A percentile compares a stretch with the other conserved stretches of the same genome.
These are phyloP conservation scores for Sisymbrium altissimum DNA, from an alignment of 345 rosid genomes.

Conservation along the genomic window DNA sequence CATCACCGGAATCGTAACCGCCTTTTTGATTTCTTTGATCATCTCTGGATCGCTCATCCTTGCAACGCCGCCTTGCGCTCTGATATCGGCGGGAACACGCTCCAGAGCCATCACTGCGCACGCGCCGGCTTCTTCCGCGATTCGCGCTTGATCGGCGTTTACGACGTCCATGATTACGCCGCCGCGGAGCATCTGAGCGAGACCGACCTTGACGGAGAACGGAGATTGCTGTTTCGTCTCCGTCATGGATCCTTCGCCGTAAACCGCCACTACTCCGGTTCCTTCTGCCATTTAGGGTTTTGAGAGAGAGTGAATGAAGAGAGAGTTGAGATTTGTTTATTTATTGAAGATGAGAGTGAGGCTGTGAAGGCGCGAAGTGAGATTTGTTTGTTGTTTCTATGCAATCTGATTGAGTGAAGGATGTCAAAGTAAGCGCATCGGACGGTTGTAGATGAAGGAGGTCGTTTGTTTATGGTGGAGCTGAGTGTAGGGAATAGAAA, in stretches of 20 bases:
- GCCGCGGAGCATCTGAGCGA: slow-evolving; percentile 75
- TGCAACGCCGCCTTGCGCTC: slow-evolving; percentile 68
- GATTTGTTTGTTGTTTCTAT: background rate
- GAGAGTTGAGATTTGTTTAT: background rate
- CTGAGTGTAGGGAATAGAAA: background rate
- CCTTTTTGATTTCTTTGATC: slow-evolving; percentile 55
- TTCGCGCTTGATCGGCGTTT: slow-evolving; percentile 55
- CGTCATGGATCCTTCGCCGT: slow-evolving; percentile 56
- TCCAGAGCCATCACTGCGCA: slow-evolving; percentile 78
- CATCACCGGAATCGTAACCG: slow-evolving; percentile 70
- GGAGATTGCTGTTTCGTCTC: slow-evolving; percentile 58
- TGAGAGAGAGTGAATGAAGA: background rate
- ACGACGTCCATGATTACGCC: slow-evolving; percentile 77
- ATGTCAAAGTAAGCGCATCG: background rate
- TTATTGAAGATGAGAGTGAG: background rate
- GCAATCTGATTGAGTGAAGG: background rate
- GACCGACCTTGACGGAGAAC: slow-evolving; percentile 69
- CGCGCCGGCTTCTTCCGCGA: slow-evolving; percentile 74
- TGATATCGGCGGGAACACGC: slow-evolving; percentile 64
- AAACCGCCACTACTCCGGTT: slow-evolving; percentile 57
- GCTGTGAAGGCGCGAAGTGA: background rate
- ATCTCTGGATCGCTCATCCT: slow-evolving; percentile 66
- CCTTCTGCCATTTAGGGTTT: slow-evolving; percentile 40
- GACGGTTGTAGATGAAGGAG: background rate
- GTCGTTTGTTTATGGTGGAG: background rate